Conservation (phyloP, 331 rosid species). For the Arachis monticola region DNA sequence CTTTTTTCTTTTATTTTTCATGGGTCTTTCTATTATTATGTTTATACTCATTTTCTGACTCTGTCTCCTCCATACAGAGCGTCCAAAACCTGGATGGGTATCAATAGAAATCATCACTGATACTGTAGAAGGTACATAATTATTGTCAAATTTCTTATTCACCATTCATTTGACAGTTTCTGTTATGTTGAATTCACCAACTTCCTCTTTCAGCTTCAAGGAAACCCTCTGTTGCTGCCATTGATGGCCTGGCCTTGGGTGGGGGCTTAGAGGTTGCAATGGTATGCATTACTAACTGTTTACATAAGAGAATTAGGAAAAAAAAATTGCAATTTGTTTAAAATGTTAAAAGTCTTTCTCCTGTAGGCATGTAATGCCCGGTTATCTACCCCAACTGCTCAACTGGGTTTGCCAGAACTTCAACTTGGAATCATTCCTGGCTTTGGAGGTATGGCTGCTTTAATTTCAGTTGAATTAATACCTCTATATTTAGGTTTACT, state of each 20-base stretch:
- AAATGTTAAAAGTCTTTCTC: constrained; percentile 37
- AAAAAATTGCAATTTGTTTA: constrained; percentile 6
- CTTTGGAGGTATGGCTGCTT: constrained; percentile 76
- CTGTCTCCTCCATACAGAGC: constrained; percentile 39
- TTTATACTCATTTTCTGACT: constrained; percentile 33
- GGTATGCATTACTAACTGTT: constrained; percentile 58
- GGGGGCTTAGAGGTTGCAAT: constrained; percentile 99
- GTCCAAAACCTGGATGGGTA: constrained; percentile 62
- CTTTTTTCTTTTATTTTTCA: background rate
- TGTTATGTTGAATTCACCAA: constrained; percentile 27
- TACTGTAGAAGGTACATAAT: constrained; percentile 70
- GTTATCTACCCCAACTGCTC: constrained; percentile 86
- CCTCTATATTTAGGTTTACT: constrained; percentile 22
- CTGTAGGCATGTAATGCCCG: constrained; percentile 87
- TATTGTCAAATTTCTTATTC: background rate
- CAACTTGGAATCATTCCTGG: constrained; percentile 98
- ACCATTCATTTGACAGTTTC: constrained; percentile 13
- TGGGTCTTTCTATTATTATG: constrained; percentile 5
- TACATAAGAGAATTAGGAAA: background rate
- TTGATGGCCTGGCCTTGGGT: constrained; percentile 98
- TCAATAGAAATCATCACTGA: constrained; percentile 73
- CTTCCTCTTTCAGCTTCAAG: constrained; percentile 63
- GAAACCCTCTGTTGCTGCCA: constrained; percentile 97
- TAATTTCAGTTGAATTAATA: background rate
- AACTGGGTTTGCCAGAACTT: constrained; percentile 93